These are phyloP conservation scores for Cyberlindnera meyerae DNA, from an alignment of 805 yeast species.

Conservation along the genomic window DNA sequence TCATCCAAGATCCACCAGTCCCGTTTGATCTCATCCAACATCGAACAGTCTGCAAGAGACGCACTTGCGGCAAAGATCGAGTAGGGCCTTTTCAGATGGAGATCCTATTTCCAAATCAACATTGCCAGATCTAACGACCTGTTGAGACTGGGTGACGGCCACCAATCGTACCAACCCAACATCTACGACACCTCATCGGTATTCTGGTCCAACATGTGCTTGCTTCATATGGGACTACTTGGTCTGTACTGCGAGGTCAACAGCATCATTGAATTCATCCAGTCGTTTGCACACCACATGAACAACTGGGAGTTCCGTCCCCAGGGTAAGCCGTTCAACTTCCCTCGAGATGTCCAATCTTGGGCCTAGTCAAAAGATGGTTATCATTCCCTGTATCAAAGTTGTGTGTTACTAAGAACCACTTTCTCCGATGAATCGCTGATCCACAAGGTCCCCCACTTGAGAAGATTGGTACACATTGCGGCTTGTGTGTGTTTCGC, in stretches of 20 bases:
- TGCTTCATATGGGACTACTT: slow-evolving; percentile 26
- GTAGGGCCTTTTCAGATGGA: slow-evolving; percentile 30
- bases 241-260: slow-evolving; percentile 26
- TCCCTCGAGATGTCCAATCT: slow-evolving; percentile 9
- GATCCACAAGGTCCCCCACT: slow-evolving; percentile 23
- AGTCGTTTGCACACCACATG: no score
- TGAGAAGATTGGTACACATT: slow-evolving; percentile 19
- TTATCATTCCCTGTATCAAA: slow-evolving; percentile 21
- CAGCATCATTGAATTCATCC: slow-evolving; percentile 15
- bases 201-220: slow-evolving; percentile 31
- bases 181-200: slow-evolving; percentile 31
- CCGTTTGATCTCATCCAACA: slow-evolving; percentile 24
- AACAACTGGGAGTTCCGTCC: no score
- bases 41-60: not conserved
- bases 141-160: no score
- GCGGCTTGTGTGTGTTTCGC: slow-evolving; percentile 20
- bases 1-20: slow-evolving; percentile 20
- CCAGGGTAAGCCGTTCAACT: not conserved
- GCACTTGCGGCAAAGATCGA: slow-evolving; percentile 28
- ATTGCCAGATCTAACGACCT: slow-evolving; percentile 23
- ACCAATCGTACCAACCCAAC: slow-evolving; percentile 18
- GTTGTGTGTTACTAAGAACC: slow-evolving; percentile 27
- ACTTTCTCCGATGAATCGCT: slow-evolving; percentile 23
- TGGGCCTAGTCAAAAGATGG: slow-evolving; percentile 30
- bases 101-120: slow-evolving; percentile 29